A percentile compares a stretch with the other conserved stretches of the same genome.
These are phyloP conservation scores for Zoysia pacifica DNA, from an alignment of 176 grass and related monocot species.

Conservation along the genomic window DNA sequence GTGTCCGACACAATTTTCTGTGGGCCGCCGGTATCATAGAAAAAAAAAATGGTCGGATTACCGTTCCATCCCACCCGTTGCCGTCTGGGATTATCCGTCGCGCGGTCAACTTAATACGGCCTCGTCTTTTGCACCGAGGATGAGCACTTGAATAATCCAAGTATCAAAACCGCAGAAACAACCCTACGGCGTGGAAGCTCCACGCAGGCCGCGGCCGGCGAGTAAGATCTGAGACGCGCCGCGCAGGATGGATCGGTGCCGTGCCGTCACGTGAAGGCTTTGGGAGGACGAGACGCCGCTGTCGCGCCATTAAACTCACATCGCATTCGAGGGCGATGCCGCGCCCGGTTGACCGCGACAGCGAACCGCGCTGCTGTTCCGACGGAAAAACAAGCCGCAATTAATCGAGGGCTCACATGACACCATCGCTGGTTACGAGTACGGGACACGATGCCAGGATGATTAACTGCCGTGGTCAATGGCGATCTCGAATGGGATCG, in stretches of 20 bases:
- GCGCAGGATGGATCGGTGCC: background rate
- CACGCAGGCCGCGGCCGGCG: too few species aligned
- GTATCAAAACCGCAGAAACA: background rate
- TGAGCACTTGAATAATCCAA: too few species aligned
- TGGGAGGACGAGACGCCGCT: slow-evolving; percentile 17
- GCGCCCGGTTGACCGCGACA: slow-evolving; percentile 24
- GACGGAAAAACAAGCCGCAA: background rate
- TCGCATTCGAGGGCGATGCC: slow-evolving; percentile 2
- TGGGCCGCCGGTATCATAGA: too few species aligned
- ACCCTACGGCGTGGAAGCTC: background rate
- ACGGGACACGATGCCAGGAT: background rate
- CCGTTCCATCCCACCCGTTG: too few species aligned
- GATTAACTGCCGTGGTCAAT: background rate
- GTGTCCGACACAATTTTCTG: too few species aligned
- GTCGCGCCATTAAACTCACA: slow-evolving; percentile 25
- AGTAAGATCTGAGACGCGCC: background rate
- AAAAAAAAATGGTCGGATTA: too few species aligned
- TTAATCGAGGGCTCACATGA: slow-evolving; percentile 13
- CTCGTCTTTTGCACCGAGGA: too few species aligned
- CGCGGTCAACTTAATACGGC: too few species aligned
- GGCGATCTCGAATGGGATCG: background rate
- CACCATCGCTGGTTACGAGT: too few species aligned
- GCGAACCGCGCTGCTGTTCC: slow-evolving; percentile 12
- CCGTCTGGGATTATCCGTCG: too few species aligned
- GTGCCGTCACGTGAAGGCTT: background rate